Base-by-base conservation (phyloP, 2,329 filamentous ascomycete species). In the Aspergillus sp. region DNA sequence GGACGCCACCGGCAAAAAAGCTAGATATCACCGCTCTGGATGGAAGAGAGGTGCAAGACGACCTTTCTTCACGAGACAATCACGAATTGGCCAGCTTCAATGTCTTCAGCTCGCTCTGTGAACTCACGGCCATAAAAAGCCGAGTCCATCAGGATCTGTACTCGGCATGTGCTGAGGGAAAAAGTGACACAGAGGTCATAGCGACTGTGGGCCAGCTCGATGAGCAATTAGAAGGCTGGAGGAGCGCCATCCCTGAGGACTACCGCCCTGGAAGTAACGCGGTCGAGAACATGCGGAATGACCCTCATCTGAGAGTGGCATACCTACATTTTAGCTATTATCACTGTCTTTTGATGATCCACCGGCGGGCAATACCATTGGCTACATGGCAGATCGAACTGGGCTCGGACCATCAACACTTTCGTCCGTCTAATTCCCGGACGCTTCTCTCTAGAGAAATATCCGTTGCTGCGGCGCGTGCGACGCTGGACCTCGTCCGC, bases 251-350 rank as follows among this genome's bases (percentile, higher is more conserved):
- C 7, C 51, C 46, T 3, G 22, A 46, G 1, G 33, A 49, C 9
- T 53, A 46, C 16, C 51, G 51, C 3, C 47, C 50, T 2, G 45
- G 22, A 7, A 19, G 35, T 13, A 20, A n/a, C 7, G 7, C 35
- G 10, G 45, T 40, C 9, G 24, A 17, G 5, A 4, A 14, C 6
- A 13, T 48, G 13, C 19, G 45, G 17, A 22, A 24, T 14, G 45
- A 48, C 26, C 45, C 45, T 7, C 45, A 48, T 40, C 13, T 26
- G 20, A 24, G 16, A 10, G 22, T 48, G 10, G 14, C 38, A 7
- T 40, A 48, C 16, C 14, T 40, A 8, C 45, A 48, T 48, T 48
- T 48, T 14, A 48, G 35, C 35, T 40, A 48, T 19, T 48, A 48
- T 32, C 8, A n/a, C 35, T 48, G 45, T 24, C 19, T 48, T 17